Evolutionary conservation across 805 yeast genomes (phyloP), one percentile per base, ranked within the genome.

Genomic region (Saturnispora diversa): DNA sequence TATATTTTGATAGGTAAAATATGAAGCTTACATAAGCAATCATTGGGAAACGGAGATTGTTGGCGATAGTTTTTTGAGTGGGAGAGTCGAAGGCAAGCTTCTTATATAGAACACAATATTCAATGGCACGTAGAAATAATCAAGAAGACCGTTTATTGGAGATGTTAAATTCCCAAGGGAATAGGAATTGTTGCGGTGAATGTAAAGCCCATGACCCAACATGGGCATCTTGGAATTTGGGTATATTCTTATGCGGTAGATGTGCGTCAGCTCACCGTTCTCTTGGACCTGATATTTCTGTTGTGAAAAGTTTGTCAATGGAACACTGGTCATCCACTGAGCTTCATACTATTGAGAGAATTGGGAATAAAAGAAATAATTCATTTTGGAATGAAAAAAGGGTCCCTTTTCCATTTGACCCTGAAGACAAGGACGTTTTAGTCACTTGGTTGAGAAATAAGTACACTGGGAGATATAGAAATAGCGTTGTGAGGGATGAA

Each of bases 251-350:
- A 13, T 85, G 95, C 64, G 92, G 92, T 12, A 65, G 92, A 48
- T 85, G 95, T 68, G 90, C 94, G 7, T 75, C 84, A 3, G 69
- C 78, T 25, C 95, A 85, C 59, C 66, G 85, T 45, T 72, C 72
- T 42, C 64, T 84, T 31, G 84, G 86, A 0, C 50, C 67, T 2
- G 76, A 75, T 30, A 59, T 79, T 10, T 78, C 88, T 5, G 62
- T 66, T 37, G 84, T 84, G 6, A 83, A 82, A 52, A 80, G 88
- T 1, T 63, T 85, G 40, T 76, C 87, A 5, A 65, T 81, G 55
- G 95, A 85, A 50, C 60, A 65, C 3, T 85, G 95, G 95, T 49
- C 68, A 1, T 56, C 56, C 5, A 65, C 64, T 6, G 85, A 85
- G 52, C 50, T 84, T 22, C 74, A 69, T 17, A 52, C 37, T 25